These are phyloP conservation scores for Suillus discolor DNA, from an alignment of 768 basidiomycete species.

Conservation along the genomic window DNA sequence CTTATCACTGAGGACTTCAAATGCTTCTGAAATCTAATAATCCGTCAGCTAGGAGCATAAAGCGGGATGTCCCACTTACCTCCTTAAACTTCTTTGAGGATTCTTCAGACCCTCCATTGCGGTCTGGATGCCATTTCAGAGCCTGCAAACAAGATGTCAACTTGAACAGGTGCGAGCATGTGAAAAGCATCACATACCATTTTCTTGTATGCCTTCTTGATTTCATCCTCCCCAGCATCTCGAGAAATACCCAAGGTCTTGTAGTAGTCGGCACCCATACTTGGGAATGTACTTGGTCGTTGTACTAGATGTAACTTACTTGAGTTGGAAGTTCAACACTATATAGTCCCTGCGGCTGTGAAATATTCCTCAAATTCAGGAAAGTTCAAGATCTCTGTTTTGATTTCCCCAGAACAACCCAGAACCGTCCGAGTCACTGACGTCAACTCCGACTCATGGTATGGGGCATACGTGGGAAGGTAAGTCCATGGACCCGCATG, in stretches of 20 bases:
- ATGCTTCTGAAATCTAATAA: constrained; percentile 85
- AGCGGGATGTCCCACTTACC: constrained; percentile 41
- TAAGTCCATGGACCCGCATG: constrained; percentile 3
- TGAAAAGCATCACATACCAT: constrained; percentile 51
- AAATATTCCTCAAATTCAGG: background rate
- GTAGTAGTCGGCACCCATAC: constrained; percentile 91
- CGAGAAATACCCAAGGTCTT: constrained; percentile 73
- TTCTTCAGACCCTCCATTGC: constrained; percentile 84
- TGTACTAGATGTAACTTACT: background rate
- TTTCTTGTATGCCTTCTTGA: constrained; percentile 96
- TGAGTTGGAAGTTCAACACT: background rate
- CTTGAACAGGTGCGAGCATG: constrained; percentile 6
- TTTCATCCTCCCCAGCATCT: constrained; percentile 77
- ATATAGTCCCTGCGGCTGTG: constrained; percentile 5
- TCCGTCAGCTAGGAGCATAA: background rate
- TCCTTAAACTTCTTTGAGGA: constrained; percentile 92
- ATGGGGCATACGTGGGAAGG: constrained; percentile 12
- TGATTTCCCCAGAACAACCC: constrained; percentile 33
- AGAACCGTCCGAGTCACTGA: constrained; percentile 35
- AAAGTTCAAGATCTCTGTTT: background rate
- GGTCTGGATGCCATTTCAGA: constrained; percentile 94
- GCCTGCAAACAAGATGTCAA: constrained; percentile 49
- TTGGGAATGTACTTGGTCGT: constrained; percentile 12
- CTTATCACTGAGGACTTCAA: constrained; percentile 90
- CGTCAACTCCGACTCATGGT: constrained; percentile 21